Evolutionary conservation across 1,284 basidiomycete genomes (phyloP), one percentile per base, ranked within the genome.

Genomic region (Ganoderma multipileum): DNA sequence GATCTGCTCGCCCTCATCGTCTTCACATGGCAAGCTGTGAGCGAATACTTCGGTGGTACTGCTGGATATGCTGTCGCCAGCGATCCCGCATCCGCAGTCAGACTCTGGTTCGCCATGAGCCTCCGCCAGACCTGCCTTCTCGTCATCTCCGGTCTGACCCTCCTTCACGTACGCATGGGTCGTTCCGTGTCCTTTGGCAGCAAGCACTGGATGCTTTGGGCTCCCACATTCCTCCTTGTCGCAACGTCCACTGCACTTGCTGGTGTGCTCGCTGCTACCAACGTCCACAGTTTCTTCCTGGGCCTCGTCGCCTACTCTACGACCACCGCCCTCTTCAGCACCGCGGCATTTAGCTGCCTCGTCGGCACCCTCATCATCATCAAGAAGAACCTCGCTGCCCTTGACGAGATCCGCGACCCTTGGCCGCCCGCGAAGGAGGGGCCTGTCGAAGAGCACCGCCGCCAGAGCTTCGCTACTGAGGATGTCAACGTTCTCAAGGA

Each of bases 131-230:
- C 85, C 23, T 91, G 88, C 74, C 85, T 92, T 55, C 81, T 92
- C 66, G 78, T 90, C 57, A 82, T 92, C 42, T 83, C 84, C 1
- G 81, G 80, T 12, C 80, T 91, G 63, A 89, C 89, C n/a, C 83
- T 92, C 41, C 79, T 91, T 28, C 89, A 92, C 68, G 85, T 92
- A 68, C 87, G 91, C 18, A 81, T 88, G 81, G 90, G 87, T n/a
- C 86, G 85, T 61, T 85, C 91, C 0, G 85, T 91, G 16, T 85
- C 89, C 9, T 91, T 91, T 71, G 91, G 91, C 16, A 72, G 76
- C 20, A 87, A 81, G 65, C 89, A 92, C 71, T 91, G 89, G 89
- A 86, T 90, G 82, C 76, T 93, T 39, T 91, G 89, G 89, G 84
- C 82, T 8, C 91, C 91, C 2, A 86, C 86, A 2, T 61, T 87